Conservation (phyloP, 768 basidiomycete species). For the Xerocomellus intermedius region DNA sequence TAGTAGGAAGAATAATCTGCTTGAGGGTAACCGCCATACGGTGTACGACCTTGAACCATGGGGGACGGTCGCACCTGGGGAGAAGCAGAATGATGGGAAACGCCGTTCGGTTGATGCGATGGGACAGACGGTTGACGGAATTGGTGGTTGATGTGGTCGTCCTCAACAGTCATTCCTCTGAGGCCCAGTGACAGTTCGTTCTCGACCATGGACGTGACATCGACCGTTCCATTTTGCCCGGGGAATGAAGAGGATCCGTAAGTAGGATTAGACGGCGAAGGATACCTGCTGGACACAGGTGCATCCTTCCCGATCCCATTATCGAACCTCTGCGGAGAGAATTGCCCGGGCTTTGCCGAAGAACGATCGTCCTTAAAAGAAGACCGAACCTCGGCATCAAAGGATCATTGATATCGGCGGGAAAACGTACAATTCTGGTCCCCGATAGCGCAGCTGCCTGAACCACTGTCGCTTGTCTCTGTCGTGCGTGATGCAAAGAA, state of each 20-base stretch:
- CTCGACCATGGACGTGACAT: slow-evolving; percentile 44
- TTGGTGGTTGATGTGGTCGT: slow-evolving; percentile 42
- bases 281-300: slow-evolving; percentile 39
- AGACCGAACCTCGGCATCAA: slow-evolving; percentile 16
- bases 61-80: slow-evolving; percentile 44
- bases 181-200: slow-evolving; percentile 56
- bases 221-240: slow-evolving; percentile 35
- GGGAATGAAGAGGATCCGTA: slow-evolving; percentile 34
- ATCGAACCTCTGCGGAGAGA: slow-evolving; percentile 57
- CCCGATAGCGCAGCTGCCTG: slow-evolving; percentile 39
- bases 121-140: slow-evolving; percentile 38
- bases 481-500: slow-evolving; percentile 45
- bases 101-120: slow-evolving; percentile 31
- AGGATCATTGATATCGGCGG: slow-evolving; percentile 4
- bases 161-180: slow-evolving; percentile 61
- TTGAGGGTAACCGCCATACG: slow-evolving; percentile 51
- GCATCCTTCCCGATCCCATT: slow-evolving; percentile 42
- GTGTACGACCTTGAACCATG: slow-evolving; percentile 43
- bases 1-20: slow-evolving; percentile 64
- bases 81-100: slow-evolving; percentile 30
- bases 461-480: slow-evolving; percentile 42
- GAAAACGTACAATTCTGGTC: slow-evolving; percentile 39
- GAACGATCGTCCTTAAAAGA: slow-evolving; percentile 46
- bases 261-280: slow-evolving; percentile 45
- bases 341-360: slow-evolving; percentile 46